Conservation (phyloP, 176 grass and related monocot genomes). For the Luzula sylvatica region DNA sequence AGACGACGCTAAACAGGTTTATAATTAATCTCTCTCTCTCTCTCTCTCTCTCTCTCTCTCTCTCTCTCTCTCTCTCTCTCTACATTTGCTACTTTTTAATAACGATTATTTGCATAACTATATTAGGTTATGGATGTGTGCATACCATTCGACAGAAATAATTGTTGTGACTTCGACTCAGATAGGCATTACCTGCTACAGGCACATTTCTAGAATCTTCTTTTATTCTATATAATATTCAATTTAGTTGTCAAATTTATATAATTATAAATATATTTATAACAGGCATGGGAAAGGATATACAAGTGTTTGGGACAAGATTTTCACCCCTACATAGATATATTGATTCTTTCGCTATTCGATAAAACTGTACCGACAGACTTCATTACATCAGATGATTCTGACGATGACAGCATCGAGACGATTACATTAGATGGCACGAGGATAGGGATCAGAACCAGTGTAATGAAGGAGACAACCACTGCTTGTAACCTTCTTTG, state of each 20-base stretch:
- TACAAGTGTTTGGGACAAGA: slow-evolving; percentile 98
- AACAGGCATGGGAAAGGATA: too few relatives aligned
- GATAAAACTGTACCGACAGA: slow-evolving; percentile 91
- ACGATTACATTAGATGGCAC: slow-evolving; percentile 91
- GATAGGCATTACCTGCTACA: slow-evolving; percentile 97
- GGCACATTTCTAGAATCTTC: too few relatives aligned
- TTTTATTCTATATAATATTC: too few relatives aligned
- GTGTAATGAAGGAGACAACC: slow-evolving; percentile 95
- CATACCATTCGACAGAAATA: slow-evolving; percentile 82
- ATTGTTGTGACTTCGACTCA: slow-evolving; percentile 82
- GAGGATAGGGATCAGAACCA: slow-evolving; percentile 90
- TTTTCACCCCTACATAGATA: slow-evolving; percentile 97
- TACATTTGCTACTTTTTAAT: slow-evolving; percentile 7
- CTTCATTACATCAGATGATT: slow-evolving; percentile 85
- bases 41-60: too few relatives aligned
- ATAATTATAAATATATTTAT: too few relatives aligned
- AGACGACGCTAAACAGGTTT: too few relatives aligned
- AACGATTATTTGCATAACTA: slow-evolving; percentile 12
- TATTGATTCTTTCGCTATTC: slow-evolving; percentile 92
- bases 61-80: neutral
- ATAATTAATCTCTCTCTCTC: too few relatives aligned
- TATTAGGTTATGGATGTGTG: slow-evolving; percentile 91
- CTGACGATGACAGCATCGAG: slow-evolving; percentile 95
- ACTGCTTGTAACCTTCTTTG: slow-evolving; percentile 98
- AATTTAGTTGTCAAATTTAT: too few relatives aligned